Evolutionary conservation across 108 stramenopile species (phyloP).

Genomic region (Skeletonema marinoi): DNA sequence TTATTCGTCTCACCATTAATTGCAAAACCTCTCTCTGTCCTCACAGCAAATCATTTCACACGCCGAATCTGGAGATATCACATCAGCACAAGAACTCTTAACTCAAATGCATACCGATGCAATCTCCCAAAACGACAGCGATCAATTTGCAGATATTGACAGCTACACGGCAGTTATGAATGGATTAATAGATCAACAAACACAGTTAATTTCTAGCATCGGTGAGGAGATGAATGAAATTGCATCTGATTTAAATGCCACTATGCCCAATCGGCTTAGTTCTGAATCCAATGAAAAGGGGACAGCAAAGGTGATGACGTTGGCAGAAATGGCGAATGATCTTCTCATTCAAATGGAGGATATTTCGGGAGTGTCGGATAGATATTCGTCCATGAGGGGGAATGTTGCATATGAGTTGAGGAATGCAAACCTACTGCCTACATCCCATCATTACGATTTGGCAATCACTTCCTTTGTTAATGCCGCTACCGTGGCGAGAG

Average conservation of each 20-base stretch:
- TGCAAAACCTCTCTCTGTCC: background rate
- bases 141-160: conserved; percentile 36
- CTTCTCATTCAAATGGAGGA: conserved; percentile 50
- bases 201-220: conserved; percentile 14
- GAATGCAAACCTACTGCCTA: conserved; percentile 24
- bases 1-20: background rate
- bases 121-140: conserved; percentile 8
- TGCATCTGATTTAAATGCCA: conserved; percentile 8
- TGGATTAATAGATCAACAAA: conserved; percentile 34
- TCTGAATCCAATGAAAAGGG: conserved; percentile 11
- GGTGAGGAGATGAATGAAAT: conserved; percentile 2
- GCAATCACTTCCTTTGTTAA: conserved; percentile 33
- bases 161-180: conserved; percentile 43
- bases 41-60: conserved; percentile 26
- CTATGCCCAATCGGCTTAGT: conserved; percentile 5
- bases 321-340: conserved; percentile 41
- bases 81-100: conserved; percentile 27
- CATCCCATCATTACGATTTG: conserved; percentile 46
- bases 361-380: conserved; percentile 47
- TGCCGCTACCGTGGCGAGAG: conserved; percentile 32
- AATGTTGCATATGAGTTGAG: conserved; percentile 6
- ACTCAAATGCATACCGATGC: conserved; percentile 33
- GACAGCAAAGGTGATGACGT: conserved; percentile 12
- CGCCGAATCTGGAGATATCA: conserved; percentile 37
- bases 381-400: conserved; percentile 42